Evolutionary conservation across 352 stramenopile species (phyloP).

Genomic region (Phytophthora multivora): DNA sequence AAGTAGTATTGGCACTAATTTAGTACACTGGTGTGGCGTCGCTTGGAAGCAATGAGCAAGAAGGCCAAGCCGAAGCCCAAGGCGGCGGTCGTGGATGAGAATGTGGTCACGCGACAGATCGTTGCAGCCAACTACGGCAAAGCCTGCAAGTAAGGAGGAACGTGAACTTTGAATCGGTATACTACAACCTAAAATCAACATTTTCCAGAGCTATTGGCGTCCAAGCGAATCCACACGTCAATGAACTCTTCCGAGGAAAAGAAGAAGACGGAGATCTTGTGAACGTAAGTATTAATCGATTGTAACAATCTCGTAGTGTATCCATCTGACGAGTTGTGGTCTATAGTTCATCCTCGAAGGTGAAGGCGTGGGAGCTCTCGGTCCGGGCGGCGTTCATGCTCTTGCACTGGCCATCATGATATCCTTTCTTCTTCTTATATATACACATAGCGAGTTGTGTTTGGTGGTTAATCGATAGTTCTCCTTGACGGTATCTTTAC

Average conservation of each 20-base stretch:
- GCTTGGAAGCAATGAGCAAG: constrained; percentile 53
- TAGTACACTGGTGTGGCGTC: no score
- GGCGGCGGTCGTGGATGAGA: constrained; percentile 63
- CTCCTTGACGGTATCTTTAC: constrained; percentile 62
- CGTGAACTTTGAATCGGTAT: not conserved
- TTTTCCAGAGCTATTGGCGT: constrained; percentile 73
- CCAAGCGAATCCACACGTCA: constrained; percentile 64
- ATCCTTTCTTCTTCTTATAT: constrained; percentile 47
- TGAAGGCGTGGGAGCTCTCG: constrained; percentile 61
- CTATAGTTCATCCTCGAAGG: constrained; percentile 78
- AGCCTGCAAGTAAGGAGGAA: constrained; percentile 61
- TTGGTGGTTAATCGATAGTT: not conserved
- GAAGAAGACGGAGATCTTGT: constrained; percentile 76
- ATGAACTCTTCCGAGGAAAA: constrained; percentile 68
- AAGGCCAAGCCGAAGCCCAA: constrained; percentile 64
- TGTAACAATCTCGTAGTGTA: not conserved
- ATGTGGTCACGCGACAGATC: constrained; percentile 66
- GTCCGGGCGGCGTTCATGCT: constrained; percentile 66
- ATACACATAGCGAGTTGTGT: not conserved
- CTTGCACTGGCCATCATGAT: constrained; percentile 79
- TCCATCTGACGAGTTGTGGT: no score
- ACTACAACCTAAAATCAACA: no score
- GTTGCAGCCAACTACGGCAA: constrained; percentile 74
- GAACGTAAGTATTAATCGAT: constrained; percentile 45
- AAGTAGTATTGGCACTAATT: not conserved